phyloP scores from a whole-genome alignment of 2,329 filamentous ascomycete genomes.

The Corniculantispora saksenae region DNA sequence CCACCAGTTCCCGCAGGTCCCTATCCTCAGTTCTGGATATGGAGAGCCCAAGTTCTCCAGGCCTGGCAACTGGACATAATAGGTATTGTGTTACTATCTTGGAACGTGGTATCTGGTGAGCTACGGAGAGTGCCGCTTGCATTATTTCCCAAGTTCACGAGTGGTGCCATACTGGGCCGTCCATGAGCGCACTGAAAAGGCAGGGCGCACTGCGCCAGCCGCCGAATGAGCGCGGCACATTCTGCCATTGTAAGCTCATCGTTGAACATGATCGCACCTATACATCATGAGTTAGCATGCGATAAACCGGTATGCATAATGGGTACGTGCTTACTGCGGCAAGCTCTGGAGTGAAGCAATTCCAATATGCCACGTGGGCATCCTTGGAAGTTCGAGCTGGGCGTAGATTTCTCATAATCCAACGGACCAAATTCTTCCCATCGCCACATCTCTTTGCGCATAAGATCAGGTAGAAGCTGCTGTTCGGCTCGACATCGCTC shows the following conservation, averaged over 20 bases:
- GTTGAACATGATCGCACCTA: conserved; percentile 81
- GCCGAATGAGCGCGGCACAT: conserved; percentile 58
- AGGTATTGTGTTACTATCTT: neutral
- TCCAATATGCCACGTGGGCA: conserved; percentile 78
- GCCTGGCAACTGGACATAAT: neutral
- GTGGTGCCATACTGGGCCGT: conserved; percentile 63
- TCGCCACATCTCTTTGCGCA: conserved; percentile 75
- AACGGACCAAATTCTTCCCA: conserved; percentile 47
- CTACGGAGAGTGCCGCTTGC: neutral
- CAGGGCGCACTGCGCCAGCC: conserved; percentile 64
- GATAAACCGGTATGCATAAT: no score
- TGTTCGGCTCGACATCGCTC: conserved; percentile 77
- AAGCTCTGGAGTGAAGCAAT: conserved; percentile 73
- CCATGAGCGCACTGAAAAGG: conserved; percentile 87
- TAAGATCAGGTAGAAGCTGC: conserved; percentile 68
- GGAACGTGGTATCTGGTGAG: neutral
- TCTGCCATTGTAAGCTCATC: conserved; percentile 61
- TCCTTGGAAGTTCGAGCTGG: conserved; percentile 51
- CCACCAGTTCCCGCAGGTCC: no score
- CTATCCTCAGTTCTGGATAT: no score
- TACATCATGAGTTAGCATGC: conserved; percentile 10
- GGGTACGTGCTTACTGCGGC: conserved; percentile 57
- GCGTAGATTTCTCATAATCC: conserved; percentile 1
- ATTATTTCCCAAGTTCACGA: conserved; percentile 52
- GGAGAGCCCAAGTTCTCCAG: conserved; percentile 29